Base-by-base conservation (phyloP, 768 basidiomycete genomes). In the Mycena crocata region DNA sequence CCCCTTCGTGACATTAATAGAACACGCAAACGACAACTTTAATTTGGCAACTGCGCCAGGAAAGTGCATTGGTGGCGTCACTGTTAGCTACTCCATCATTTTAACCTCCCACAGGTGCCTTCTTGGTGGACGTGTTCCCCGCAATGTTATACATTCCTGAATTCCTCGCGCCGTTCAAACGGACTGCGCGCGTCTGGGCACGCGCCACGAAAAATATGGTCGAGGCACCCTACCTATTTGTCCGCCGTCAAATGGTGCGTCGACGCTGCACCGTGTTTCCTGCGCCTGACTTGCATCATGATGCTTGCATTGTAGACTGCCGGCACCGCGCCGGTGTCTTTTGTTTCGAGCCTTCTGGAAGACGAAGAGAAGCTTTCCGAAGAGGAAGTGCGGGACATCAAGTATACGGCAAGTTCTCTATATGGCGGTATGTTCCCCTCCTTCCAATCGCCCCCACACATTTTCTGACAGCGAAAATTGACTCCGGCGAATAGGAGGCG, bases 81-180 rank as follows among this genome's bases (percentile, higher is more conserved):
- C 5, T 24, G 45, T 42, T 28, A 34, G 35, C 50, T 23, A 44
- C 14, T 26, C 13, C 24, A 19, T 57, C 26, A 42, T 7, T 24
- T 49, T 4, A 40, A 28, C 10, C n/a, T 55, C 12, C 23, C 31
- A 1, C 60, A 70, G 74, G 74, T 13, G 79, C 81, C 5, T 85
- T 82, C 72, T 54, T 81, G 3, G 83, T 85, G 31, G 82, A 83
- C 62, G 76, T 80, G 52, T 79, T 84, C 66, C 83, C 83, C 1
- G 57, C 71, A 62, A 72, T 90, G 67, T 77, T 80, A 44, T 69
- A 81, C 24, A 71, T 90, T 24, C 89, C 89, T 0, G 82, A 84
- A 65, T 87, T 87, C 85, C 69, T 89, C 0, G 83, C 83, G 46
- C 80, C 79, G 0, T 90, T 89, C 77, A 81, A 87, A 72, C 72